phyloP scores from a whole-genome alignment of 23 red algal genomes.

The Rhodosorus marinus region DNA sequence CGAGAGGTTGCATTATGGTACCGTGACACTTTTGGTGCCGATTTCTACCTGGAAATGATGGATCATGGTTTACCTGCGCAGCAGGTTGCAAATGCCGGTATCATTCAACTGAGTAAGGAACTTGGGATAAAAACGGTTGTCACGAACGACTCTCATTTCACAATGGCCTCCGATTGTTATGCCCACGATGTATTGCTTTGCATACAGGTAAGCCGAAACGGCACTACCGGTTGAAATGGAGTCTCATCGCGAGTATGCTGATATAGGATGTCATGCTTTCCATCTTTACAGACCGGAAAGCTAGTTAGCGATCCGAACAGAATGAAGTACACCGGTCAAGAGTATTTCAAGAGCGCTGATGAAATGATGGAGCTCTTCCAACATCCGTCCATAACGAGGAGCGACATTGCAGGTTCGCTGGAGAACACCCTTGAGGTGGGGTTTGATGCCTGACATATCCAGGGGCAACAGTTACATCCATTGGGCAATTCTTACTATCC shows the following conservation, averaged over 20 bases:
- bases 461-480: too few species aligned
- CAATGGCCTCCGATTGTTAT: conserved; percentile 33
- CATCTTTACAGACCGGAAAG: conserved; percentile 85
- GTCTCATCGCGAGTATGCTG: too few species aligned
- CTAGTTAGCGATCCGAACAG: conserved; percentile 50
- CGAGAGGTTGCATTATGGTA: conserved; percentile 61
- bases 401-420: conserved; percentile 33
- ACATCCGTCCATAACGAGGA: too few species aligned
- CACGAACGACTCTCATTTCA: conserved; percentile 96
- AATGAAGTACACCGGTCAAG: conserved; percentile 59
- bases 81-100: conserved; percentile 28
- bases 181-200: conserved; percentile 87
- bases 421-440: conserved; percentile 38
- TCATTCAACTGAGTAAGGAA: conserved; percentile 23
- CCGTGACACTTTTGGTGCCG: conserved; percentile 70
- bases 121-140: conserved; percentile 58
- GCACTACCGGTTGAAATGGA: too few species aligned
- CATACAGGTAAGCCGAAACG: too few species aligned
- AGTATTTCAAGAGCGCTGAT: conserved; percentile 75
- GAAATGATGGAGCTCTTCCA: conserved; percentile 70
- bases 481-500: too few species aligned
- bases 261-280: too few species aligned
- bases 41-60: conserved; percentile 93
- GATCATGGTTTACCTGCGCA: conserved; percentile 72
- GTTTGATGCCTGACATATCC: too few species aligned